phyloP scores from a whole-genome alignment of 805 yeast species.

The Clavispora vitiphila region DNA sequence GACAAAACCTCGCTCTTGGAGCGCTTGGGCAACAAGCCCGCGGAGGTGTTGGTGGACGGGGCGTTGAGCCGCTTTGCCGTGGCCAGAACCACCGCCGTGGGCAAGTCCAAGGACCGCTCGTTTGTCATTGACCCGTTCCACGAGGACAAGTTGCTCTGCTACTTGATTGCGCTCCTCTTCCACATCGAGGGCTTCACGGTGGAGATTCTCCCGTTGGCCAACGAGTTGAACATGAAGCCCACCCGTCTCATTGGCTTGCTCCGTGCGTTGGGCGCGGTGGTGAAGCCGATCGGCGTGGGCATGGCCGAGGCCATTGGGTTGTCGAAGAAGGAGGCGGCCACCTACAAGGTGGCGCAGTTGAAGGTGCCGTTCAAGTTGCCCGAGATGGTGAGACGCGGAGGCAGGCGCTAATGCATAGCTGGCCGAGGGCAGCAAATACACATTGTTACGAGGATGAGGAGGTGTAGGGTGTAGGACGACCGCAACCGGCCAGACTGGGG shows the following conservation, averaged over 20 bases:
- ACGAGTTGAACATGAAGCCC: conserved; percentile 78
- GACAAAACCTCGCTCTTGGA: conserved; percentile 56
- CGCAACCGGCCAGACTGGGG: no score
- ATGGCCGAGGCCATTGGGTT: conserved; percentile 72
- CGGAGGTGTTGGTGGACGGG: conserved; percentile 69
- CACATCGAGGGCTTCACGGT: conserved; percentile 72
- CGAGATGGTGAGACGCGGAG: conserved; percentile 66
- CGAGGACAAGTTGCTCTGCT: conserved; percentile 83
- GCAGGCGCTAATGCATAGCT: conserved; percentile 20
- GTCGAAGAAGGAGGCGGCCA: conserved; percentile 52
- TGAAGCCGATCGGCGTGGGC: conserved; percentile 66
- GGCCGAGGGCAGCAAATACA: not conserved
- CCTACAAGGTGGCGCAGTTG: conserved; percentile 75
- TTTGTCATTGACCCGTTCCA: conserved; percentile 80
- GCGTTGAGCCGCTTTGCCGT: conserved; percentile 69
- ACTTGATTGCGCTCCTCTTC: conserved; percentile 64
- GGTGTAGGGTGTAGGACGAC: not conserved
- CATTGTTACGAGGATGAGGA: not conserved
- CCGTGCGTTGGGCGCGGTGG: conserved; percentile 75
- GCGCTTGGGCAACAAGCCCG: conserved; percentile 57
- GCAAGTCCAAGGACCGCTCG: conserved; percentile 71
- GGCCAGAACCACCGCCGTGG: conserved; percentile 56
- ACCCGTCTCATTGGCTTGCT: conserved; percentile 62
- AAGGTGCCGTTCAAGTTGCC: conserved; percentile 89
- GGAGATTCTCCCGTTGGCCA: conserved; percentile 76